Percentiles rank a stretch among this genome's conserved stretches.
Evolutionary conservation across 768 basidiomycete genomes (phyloP).

Genomic region (Daedaleopsis nitida): DNA sequence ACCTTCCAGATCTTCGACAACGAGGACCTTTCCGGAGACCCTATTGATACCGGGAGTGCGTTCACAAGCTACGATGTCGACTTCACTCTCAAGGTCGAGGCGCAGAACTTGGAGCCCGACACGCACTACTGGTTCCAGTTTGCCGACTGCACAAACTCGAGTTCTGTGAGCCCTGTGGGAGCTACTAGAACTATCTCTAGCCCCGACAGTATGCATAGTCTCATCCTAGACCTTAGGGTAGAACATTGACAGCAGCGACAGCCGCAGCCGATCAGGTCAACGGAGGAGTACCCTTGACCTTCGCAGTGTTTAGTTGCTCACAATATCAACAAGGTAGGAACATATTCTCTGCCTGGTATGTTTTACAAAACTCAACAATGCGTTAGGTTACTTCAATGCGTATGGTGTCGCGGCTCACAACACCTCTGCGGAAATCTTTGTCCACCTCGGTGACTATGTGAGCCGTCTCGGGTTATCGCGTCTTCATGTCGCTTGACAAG

Average conservation of each 20-base stretch:
- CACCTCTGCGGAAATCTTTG: conserved; percentile 51
- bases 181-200: conserved; percentile 51
- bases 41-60: conserved; percentile 47
- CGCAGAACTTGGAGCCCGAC: conserved; percentile 49
- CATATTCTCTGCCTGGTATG: too few relatives aligned
- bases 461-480: conserved; percentile 14
- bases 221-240: not conserved
- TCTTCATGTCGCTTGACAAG: not conserved
- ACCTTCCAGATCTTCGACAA: conserved; percentile 47
- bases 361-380: not conserved
- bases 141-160: conserved; percentile 51
- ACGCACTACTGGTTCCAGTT: conserved; percentile 59
- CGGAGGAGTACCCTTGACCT: conserved; percentile 50
- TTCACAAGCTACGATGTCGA: conserved; percentile 61
- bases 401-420: conserved; percentile 58
- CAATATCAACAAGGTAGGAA: conserved; percentile 52
- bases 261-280: conserved; percentile 50
- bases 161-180: conserved; percentile 48
- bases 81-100: conserved; percentile 63
- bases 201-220: conserved; percentile 42
- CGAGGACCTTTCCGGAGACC: conserved; percentile 35
- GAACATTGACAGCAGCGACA: conserved; percentile 16
- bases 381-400: conserved; percentile 59
- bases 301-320: conserved; percentile 65
- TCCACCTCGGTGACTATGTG: conserved; percentile 64